Percentiles rank a stretch among this genome's conserved stretches.
phyloP scores from a whole-genome alignment of 495 filamentous ascomycete genomes.

The Physcia stellaris region DNA sequence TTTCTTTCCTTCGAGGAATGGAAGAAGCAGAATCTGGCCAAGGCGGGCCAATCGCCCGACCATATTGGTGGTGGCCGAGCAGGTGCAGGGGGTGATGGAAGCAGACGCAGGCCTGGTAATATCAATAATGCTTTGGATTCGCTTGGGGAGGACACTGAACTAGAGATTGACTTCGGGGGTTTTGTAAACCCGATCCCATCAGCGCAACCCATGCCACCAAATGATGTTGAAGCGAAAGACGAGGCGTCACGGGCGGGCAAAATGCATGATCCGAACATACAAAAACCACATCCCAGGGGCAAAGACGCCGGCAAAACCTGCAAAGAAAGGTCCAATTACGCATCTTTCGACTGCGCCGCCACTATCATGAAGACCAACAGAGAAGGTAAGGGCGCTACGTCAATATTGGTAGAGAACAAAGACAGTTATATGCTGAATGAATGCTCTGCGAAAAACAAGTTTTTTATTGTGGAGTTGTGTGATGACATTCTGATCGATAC shows the following conservation, averaged over 20 bases:
- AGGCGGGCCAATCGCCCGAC: constrained; percentile 71
- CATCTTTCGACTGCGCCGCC: constrained; percentile 91
- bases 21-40: constrained; percentile 87
- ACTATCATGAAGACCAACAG: constrained; percentile 83
- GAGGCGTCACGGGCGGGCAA: constrained; percentile 15
- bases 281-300: constrained; percentile 36
- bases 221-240: constrained; percentile 18
- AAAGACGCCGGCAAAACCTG: constrained; percentile 93
- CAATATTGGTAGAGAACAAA: constrained; percentile 89
- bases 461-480: constrained; percentile 77
- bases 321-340: constrained; percentile 92
- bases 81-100: constrained; percentile 24
- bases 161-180: constrained; percentile 75
- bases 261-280: constrained; percentile 15
- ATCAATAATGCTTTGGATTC: constrained; percentile 56
- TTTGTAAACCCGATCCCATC: constrained; percentile 35
- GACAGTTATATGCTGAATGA: constrained; percentile 97
- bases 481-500: constrained; percentile 95
- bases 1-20: constrained; percentile 98
- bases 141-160: constrained; percentile 79
- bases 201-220: constrained; percentile 19
- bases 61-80: constrained; percentile 44
- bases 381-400: constrained; percentile 68
- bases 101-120: constrained; percentile 34
- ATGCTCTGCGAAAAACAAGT: constrained; percentile 78